Evolutionary conservation across 257 asterid species (phyloP), one percentile per base, ranked within the genome.

Genomic region (Coffea canephora): DNA sequence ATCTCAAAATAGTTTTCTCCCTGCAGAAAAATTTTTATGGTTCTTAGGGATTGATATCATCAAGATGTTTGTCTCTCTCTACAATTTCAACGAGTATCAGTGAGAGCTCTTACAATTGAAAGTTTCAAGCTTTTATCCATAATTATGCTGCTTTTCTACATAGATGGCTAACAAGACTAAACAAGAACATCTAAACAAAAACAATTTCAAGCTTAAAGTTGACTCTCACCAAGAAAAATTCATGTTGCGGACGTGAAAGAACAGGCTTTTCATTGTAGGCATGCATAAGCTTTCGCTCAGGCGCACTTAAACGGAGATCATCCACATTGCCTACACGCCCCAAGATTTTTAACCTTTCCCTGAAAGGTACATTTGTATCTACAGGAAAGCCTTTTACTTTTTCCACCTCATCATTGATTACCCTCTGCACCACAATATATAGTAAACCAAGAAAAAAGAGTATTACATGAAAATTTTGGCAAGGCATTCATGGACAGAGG

Each of bases 201-300:
- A 10, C 43, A 77, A 52, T 36, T 12, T 39, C n/a, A 12, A 49
- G n/a, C 12, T 69, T 16, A 55, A 65, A 76, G 64, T 34, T 21
- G 43, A 31, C 57, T 74, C 85, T 80, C 76, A 95, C 98, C 84
- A 36, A 61, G 87, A 89, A 94, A 80, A 96, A 96, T 50, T 91
- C 91, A 36, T 96, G 99, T 79, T 96, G 99, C 68, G 99, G 99
- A 69, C 99, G 97, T 0, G 99, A 94, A 85, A 96, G 99, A 41
- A 96, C 97, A 25, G 99, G 99, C 78, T 96, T 96, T 83, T 96
- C 98, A 74, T 92, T 93, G 87, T 91, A 96, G 76, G 98, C 96
- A 36, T 91, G 93, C 97, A 96, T 89, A 78, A 96, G 94, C 85
- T 96, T 96, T 86, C 98, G 89, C 89, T 96, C 99, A 2, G 97